Evolutionary conservation across 2,329 filamentous ascomycete species (phyloP).

Genomic region (Colletotrichum lini): DNA sequence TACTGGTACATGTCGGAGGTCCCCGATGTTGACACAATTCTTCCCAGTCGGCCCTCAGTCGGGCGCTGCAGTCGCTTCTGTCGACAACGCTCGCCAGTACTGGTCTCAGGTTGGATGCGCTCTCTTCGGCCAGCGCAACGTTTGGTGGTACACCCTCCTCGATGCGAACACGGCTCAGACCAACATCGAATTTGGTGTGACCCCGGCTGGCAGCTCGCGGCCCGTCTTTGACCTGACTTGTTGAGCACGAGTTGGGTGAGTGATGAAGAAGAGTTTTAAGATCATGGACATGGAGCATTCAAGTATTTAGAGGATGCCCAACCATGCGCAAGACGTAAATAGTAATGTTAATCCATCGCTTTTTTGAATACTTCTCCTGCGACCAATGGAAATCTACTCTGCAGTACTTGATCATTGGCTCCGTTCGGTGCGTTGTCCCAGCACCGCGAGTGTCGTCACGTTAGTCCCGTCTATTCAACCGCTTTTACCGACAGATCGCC

Average conservation of each 20-base stretch:
- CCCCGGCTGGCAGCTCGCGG: constrained; percentile 18
- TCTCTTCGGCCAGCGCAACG: constrained; percentile 34
- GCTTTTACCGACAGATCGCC: too few species aligned
- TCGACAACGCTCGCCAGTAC: constrained; percentile 58
- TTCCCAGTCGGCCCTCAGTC: constrained; percentile 56
- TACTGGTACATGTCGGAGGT: background rate
- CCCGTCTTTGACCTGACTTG: constrained; percentile 34
- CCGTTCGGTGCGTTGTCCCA: too few species aligned
- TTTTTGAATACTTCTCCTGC: too few species aligned
- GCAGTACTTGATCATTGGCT: too few species aligned
- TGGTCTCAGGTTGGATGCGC: constrained; percentile 36
- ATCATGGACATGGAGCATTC: background rate
- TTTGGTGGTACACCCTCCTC: constrained; percentile 38
- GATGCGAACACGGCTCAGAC: constrained; percentile 36
- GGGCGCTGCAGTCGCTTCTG: constrained; percentile 58
- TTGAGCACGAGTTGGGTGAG: background rate
- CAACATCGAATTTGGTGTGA: constrained; percentile 31
- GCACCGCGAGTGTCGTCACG: too few species aligned
- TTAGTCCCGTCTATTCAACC: too few species aligned
- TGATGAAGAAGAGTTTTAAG: accelerated
- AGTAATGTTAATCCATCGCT: background rate
- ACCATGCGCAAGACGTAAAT: too few species aligned
- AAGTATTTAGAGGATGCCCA: background rate
- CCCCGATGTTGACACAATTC: constrained; percentile 2
- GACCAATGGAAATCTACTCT: too few species aligned